Evolutionary conservation across 1,139 yeast species (phyloP).

Genomic region (Pichia terricola): DNA sequence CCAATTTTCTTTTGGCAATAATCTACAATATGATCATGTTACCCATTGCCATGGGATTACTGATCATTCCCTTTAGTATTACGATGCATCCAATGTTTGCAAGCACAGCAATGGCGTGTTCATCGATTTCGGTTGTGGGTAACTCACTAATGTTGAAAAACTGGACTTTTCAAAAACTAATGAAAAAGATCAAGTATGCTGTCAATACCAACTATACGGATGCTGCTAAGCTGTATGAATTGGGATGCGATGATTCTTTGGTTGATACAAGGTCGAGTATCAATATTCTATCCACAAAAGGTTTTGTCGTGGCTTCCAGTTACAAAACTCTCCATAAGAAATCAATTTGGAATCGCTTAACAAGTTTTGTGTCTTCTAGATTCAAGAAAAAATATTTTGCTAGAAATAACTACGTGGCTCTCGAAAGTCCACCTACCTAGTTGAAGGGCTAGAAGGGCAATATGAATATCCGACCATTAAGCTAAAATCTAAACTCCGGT

Average conservation of each 20-base stretch:
- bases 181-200: neutral
- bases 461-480: too few relatives aligned
- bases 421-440: too few relatives aligned
- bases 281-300: conserved; percentile 1
- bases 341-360: too few relatives aligned
- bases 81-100: conserved; percentile 84
- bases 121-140: conserved; percentile 80
- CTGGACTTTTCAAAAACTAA: conserved; percentile 36
- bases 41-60: conserved; percentile 91
- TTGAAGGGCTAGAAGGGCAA: too few relatives aligned
- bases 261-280: conserved; percentile 5
- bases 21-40: conserved; percentile 80
- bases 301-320: conserved; percentile 4
- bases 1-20: conserved; percentile 80
- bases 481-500: too few relatives aligned
- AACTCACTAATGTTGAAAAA: conserved; percentile 64
- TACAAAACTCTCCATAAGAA: neutral
- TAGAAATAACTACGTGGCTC: too few relatives aligned
- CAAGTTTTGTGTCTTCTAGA: too few relatives aligned
- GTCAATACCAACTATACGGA: neutral
- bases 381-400: too few relatives aligned
- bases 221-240: neutral
- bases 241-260: conserved; percentile 6
- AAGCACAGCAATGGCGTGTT: conserved; percentile 88
- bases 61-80: conserved; percentile 67